Evolutionary conservation across 345 rosid species (phyloP).

Genomic region (Aquilaria sinensis): DNA sequence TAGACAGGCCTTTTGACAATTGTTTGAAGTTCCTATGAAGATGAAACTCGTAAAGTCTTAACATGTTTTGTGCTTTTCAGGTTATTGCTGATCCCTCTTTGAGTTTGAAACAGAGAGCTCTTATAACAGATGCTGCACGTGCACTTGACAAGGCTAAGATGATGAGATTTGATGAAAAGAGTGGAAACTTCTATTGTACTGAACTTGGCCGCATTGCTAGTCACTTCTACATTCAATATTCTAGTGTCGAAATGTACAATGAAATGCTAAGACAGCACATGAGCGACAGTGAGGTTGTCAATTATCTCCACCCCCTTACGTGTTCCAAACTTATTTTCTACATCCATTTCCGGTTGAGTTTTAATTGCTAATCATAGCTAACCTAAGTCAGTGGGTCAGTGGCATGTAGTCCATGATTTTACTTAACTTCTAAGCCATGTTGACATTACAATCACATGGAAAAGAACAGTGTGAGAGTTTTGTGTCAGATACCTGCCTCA

Average conservation of each 20-base stretch:
- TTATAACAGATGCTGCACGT: constrained; percentile 94
- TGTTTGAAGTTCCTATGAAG: too few relatives aligned
- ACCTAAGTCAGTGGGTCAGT: too few relatives aligned
- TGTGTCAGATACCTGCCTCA: too few relatives aligned
- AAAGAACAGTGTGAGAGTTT: too few relatives aligned
- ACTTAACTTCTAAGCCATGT: too few relatives aligned
- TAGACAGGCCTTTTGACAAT: too few relatives aligned
- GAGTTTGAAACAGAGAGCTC: constrained; percentile 77
- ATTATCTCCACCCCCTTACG: constrained; percentile 12
- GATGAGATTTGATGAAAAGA: constrained; percentile 99
- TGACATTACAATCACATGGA: too few relatives aligned
- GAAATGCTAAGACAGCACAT: constrained; percentile 89
- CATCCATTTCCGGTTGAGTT: neutral
- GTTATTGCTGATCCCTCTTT: constrained; percentile 87
- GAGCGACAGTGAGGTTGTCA: constrained; percentile 87
- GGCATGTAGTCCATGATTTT: too few relatives aligned
- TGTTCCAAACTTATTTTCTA: neutral
- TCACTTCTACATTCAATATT: constrained; percentile 95
- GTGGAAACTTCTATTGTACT: constrained; percentile 95
- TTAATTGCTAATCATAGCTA: constrained; percentile 7
- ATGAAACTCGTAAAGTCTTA: too few relatives aligned
- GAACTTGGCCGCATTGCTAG: constrained; percentile 99
- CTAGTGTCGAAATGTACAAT: constrained; percentile 97
- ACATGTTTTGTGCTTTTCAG: constrained; percentile 33
- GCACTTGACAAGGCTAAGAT: constrained; percentile 96